A percentile compares a stretch with the other conserved stretches of the same genome.
These are phyloP conservation scores for Debaryomyces singareniensis DNA, from an alignment of 1,139 yeast genomes.

Conservation along the genomic window DNA sequence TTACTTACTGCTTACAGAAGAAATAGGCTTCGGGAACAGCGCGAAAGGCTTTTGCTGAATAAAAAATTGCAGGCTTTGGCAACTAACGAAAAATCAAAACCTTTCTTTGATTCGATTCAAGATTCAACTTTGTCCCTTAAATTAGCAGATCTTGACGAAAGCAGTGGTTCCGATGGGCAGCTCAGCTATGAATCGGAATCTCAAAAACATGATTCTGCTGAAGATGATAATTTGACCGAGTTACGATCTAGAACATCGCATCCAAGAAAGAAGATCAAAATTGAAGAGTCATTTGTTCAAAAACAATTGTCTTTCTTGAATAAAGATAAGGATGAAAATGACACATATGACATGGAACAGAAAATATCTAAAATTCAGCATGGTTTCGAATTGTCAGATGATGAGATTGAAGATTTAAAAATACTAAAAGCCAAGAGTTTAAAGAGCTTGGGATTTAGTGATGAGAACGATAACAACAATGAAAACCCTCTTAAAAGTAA, in stretches of 20 bases:
- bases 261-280: conserved; percentile 17
- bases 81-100: conserved; percentile 54
- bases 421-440: conserved; percentile 44
- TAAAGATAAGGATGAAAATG: conserved; percentile 28
- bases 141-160: conserved; percentile 22
- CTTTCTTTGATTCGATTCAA: conserved; percentile 69
- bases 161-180: conserved; percentile 1
- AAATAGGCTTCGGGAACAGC: conserved; percentile 51
- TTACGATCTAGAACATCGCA: conserved; percentile 8
- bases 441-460: conserved; percentile 20
- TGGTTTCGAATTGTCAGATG: conserved; percentile 27
- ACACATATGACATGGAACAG: conserved; percentile 28
- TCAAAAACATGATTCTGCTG: conserved; percentile 11
- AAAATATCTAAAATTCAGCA: conserved; percentile 30
- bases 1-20: conserved; percentile 46
- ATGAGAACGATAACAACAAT: conserved; percentile 16
- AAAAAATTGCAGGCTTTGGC: conserved; percentile 42
- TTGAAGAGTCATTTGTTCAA: conserved; percentile 56
- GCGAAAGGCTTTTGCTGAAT: conserved; percentile 48
- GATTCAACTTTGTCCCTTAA: conserved; percentile 27
- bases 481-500: conserved; percentile 8
- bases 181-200: conserved; percentile 7
- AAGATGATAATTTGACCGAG: no score
- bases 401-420: conserved; percentile 38
- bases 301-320: conserved; percentile 58